Conservation (phyloP, 2,329 filamentous ascomycete genomes). For the Fusarium multiceps region DNA sequence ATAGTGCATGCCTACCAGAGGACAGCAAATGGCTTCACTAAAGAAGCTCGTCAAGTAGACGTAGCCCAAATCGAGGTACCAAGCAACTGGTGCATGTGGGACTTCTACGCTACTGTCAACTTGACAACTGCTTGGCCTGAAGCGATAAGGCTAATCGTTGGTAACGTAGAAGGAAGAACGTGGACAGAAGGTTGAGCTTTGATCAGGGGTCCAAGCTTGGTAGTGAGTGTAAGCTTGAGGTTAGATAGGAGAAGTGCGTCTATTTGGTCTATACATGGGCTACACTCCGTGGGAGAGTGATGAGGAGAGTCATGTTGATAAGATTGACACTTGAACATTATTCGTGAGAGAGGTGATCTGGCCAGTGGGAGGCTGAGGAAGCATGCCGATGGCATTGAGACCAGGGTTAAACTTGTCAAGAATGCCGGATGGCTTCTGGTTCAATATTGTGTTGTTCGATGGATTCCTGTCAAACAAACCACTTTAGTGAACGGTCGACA, state of each 20-base stretch:
- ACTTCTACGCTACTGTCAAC: not conserved
- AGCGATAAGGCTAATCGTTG: not conserved
- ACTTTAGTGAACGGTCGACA: not conserved
- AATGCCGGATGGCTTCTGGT: not conserved
- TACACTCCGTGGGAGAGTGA: rapidly evolving
- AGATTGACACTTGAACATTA: rapidly evolving
- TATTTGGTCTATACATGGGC: not conserved
- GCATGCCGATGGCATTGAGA: not conserved
- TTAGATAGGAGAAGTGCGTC: not conserved
- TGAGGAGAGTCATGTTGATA: not conserved
- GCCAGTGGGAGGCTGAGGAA: rapidly evolving
- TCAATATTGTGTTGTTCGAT: not conserved
- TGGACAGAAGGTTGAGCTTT: not conserved
- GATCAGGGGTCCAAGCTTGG: not conserved
- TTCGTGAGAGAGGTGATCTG: not conserved
- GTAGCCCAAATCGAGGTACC: not conserved
- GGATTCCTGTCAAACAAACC: not conserved
- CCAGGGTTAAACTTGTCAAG: rapidly evolving
- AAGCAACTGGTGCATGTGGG: not conserved
- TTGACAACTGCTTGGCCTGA: not conserved
- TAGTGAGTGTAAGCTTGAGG: not conserved
- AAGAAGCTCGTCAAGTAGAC: rapidly evolving
- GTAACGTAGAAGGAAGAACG: not conserved
- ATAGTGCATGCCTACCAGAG: no score
- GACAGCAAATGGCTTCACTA: not conserved